These are phyloP conservation scores for Neurospora hispaniola DNA, from an alignment of 495 filamentous ascomycete genomes.

Conservation along the genomic window DNA sequence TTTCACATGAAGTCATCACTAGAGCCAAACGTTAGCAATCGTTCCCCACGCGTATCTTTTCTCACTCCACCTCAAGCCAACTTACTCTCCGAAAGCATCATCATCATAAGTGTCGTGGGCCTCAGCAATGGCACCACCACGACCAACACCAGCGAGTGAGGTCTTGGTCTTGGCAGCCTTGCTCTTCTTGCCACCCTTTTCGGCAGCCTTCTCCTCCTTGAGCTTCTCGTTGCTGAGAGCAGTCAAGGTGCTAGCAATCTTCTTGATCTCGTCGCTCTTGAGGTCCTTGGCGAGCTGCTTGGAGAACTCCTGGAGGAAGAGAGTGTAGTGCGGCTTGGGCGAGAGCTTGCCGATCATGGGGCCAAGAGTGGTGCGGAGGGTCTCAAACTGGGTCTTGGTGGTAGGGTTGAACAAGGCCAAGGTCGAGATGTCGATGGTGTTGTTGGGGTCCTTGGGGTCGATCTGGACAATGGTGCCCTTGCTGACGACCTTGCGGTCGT, in stretches of 20 bases:
- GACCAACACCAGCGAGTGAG: slow-evolving; percentile 51
- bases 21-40: slow-evolving; percentile 10
- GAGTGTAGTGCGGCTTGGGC: slow-evolving; percentile 81
- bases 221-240: slow-evolving; percentile 93
- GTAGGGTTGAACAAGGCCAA: slow-evolving; percentile 81
- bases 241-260: slow-evolving; percentile 75
- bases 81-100: slow-evolving; percentile 68
- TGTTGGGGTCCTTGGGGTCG: slow-evolving; percentile 60
- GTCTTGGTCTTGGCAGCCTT: slow-evolving; percentile 94
- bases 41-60: neutral
- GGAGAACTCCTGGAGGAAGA: slow-evolving; percentile 84
- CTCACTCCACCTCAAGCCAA: slow-evolving; percentile 5
- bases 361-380: slow-evolving; percentile 59
- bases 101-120: slow-evolving; percentile 69
- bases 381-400: slow-evolving; percentile 74
- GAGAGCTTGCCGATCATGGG: slow-evolving; percentile 62
- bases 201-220: slow-evolving; percentile 92
- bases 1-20: slow-evolving; percentile 46
- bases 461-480: slow-evolving; percentile 53
- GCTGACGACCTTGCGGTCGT: slow-evolving; percentile 46
- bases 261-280: slow-evolving; percentile 86
- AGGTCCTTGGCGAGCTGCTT: slow-evolving; percentile 84
- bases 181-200: slow-evolving; percentile 92
- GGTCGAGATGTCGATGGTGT: slow-evolving; percentile 65
- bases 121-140: slow-evolving; percentile 47